phyloP scores from a whole-genome alignment of 2,329 filamentous ascomycete species.

The Zymoseptoria crescenta region DNA sequence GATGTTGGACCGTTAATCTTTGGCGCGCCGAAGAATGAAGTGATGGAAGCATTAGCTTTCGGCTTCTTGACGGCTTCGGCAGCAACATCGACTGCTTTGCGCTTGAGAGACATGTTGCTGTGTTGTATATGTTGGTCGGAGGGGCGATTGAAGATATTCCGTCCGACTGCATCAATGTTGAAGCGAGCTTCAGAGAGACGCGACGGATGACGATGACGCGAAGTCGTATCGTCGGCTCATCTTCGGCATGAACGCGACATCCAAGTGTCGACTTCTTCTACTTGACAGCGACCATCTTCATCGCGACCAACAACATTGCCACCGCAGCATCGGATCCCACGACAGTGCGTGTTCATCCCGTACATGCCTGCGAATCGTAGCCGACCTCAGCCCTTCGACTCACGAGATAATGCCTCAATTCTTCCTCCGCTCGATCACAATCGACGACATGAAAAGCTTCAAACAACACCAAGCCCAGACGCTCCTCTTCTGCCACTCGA shows the following conservation, averaged over 20 bases:
- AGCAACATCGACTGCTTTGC: conserved; percentile 40
- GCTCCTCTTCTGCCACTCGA: not conserved
- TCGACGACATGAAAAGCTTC: not conserved
- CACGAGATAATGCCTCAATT: not conserved
- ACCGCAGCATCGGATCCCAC: not conserved
- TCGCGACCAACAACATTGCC: not conserved
- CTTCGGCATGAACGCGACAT: not conserved
- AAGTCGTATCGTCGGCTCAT: not conserved
- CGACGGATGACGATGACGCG: not conserved
- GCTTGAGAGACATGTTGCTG: conserved; percentile 42
- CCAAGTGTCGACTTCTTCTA: not conserved
- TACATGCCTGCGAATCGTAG: too few relatives aligned
- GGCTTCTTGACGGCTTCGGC: conserved; percentile 43
- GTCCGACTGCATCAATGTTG: not conserved
- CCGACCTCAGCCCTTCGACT: not conserved
- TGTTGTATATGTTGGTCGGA: not conserved
- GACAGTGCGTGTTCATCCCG: not conserved
- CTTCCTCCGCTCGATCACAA: not conserved
- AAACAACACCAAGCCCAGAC: not conserved
- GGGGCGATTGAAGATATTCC: not conserved
- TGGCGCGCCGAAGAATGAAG: conserved; percentile 75
- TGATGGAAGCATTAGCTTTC: conserved; percentile 66
- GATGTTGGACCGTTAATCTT: conserved; percentile 38
- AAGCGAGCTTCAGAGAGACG: not conserved
- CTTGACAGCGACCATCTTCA: not conserved